Evolutionary conservation across 2,329 filamentous ascomycete species (phyloP).

Genomic region (Thermomyces lanuginosus): DNA sequence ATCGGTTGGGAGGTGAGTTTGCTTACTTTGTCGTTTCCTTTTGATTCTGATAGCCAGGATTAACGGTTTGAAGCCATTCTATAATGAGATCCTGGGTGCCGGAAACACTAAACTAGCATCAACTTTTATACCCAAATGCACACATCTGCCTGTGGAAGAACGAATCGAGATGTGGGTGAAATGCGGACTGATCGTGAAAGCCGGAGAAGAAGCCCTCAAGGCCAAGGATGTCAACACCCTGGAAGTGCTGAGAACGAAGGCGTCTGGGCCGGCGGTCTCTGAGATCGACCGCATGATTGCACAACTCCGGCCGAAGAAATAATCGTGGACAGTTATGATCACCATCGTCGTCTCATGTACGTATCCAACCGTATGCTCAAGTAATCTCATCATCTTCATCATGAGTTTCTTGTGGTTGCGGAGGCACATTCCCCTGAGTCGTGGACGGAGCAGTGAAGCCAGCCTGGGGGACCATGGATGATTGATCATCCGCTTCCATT

Average conservation of each 20-base stretch:
- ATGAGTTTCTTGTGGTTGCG: slow-evolving; percentile 13
- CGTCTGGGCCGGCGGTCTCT: slow-evolving; percentile 49
- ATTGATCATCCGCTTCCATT: slow-evolving; percentile 18
- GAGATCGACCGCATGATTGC: slow-evolving; percentile 71
- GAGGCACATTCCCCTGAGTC: slow-evolving; percentile 7
- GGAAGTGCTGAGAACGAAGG: slow-evolving; percentile 55
- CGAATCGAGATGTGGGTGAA: slow-evolving; percentile 89
- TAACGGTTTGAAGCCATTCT: too few species aligned
- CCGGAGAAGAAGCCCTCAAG: slow-evolving; percentile 79
- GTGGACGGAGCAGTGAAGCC: slow-evolving; percentile 3
- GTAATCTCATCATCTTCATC: slow-evolving; percentile 30
- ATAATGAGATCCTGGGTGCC: slow-evolving; percentile 71
- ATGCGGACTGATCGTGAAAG: slow-evolving; percentile 75
- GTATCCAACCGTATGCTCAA: slow-evolving; percentile 13
- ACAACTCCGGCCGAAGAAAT: slow-evolving; percentile 33
- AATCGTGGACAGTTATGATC: slow-evolving; percentile 7
- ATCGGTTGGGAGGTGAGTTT: slow-evolving; percentile 83
- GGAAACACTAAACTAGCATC: slow-evolving; percentile 79
- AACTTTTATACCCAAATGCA: slow-evolving; percentile 76
- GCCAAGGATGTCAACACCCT: slow-evolving; percentile 63
- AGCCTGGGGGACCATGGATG: slow-evolving; percentile 3
- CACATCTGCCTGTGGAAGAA: slow-evolving; percentile 48
- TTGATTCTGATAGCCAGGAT: too few species aligned
- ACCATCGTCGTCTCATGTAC: slow-evolving; percentile 1
- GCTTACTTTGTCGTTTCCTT: too few species aligned